Evolutionary conservation across 345 rosid genomes (phyloP), one percentile per base, ranked within the genome.

Genomic region (Excoecaria agallocha): DNA sequence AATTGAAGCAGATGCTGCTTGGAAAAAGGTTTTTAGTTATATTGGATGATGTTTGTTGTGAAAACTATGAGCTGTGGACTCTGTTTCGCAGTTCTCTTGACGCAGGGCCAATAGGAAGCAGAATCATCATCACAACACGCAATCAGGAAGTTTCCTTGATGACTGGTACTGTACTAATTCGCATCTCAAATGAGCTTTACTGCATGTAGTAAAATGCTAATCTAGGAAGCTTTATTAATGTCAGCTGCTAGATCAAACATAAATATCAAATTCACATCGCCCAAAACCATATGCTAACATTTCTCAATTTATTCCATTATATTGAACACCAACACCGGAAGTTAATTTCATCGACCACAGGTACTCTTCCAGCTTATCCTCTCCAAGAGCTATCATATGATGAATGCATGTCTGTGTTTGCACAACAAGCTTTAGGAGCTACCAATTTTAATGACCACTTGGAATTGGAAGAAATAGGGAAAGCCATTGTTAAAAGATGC

Each of bases 331-430:
- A n/a, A n/a, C n/a, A n/a, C n/a, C n/a, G n/a, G n/a, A n/a, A n/a
- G n/a, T n/a, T n/a, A n/a, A n/a, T n/a, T n/a, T n/a, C n/a, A n/a
- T n/a, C n/a, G 3, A 50, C 41, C 19, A 38, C 68, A 60, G 25
- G 63, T 30, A 61, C 61, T 37, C 15, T 9, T 3, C 17, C 8
- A 3, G 16, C 54, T 20, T 69, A 74, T 57, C 1, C 0, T 12
- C 38, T 80, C 3, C 12, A 68, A 13, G 66, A 12, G 60, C 43
- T 83, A 17, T 30, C 81, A 19, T 46, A 68, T 45, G 6, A 43
- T 41, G 69, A 41, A 4, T 65, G 69, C 16, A 5, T 65, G 52
- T 41, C 69, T 20, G 69, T 65, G 52, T 65, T 65, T 10, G 22
- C 52, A 16, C 52, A 65, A 3, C 67, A 63, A 38, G 67, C 67